Evolutionary conservation across 2,329 filamentous ascomycete genomes (phyloP), one percentile per base, ranked within the genome.

Genomic region (Phyllosticta citrichinensis): DNA sequence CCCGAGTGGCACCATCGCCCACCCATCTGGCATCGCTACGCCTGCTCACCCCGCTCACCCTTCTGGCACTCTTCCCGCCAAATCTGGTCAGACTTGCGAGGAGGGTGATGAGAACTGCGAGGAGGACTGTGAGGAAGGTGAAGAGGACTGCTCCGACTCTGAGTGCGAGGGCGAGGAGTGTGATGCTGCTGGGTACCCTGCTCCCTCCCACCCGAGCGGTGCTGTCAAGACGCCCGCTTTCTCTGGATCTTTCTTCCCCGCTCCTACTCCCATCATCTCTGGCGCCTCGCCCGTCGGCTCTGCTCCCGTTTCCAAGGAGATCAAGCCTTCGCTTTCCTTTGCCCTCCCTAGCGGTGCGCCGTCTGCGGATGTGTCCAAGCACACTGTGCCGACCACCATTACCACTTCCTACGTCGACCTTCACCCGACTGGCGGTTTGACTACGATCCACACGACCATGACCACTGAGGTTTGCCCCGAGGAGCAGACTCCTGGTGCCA

Each of bases 401-500:
- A 66, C 66, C 14, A 68, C 68, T 9, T 66, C 67, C 17, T 71
- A 72, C 60, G 63, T 71, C 25, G 70, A 73, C 56, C 62, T 71
- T 55, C 71, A 70, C 68, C 62, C 67, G 19, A 71, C 70, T 17
- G 70, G 70, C n/a, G 40, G 40, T 47, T 70, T 69, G 63, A 70
- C 68, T 8, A 72, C 70, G 14, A 65, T 66, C 54, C 66, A 65
- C n/a, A 68, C 66, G 53, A 69, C 68, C n/a, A 63, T 67, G 20
- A 68, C 66, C n/a, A 64, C 65, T 6, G 66, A 64, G 22, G 67
- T 67, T 59, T 64, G 65, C 56, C 64, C 65, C 10, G 62, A 60
- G 5, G 50, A 57, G 12, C 47, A 35, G n/a, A 58, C 60, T 52
- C 53, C 55, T 27, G 57, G 47, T 33, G 65, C 62, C 61, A 33